Base-by-base conservation (phyloP, 2,329 filamentous ascomycete genomes). In the Teratosphaeria destructans region DNA sequence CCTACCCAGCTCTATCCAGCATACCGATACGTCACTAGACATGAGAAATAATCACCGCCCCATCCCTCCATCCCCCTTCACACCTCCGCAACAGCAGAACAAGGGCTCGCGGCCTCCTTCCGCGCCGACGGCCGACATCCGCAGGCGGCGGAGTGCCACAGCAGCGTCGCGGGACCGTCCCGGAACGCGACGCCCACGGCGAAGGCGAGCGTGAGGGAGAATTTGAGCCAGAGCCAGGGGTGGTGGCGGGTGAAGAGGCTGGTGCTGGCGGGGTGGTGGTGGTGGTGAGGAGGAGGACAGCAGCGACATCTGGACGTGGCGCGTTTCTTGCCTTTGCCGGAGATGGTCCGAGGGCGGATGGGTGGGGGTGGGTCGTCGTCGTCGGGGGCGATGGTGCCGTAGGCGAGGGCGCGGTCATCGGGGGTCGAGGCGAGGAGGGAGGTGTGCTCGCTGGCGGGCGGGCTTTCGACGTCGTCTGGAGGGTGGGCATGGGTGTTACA, bases 111-210 rank as follows among this genome's bases (percentile, higher is more conserved):
- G 11, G 16, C 37, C 16, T 43, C 7, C 43, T 5, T 49, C 16
- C 43, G 43, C 35, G 47, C 56, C 55, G 34, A 29, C 11, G 37
- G 58, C 16, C 43, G 43, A 49, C 43, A 49, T n/a, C 8, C 43
- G n/a, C 43, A 63, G 5, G 52, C 57, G 7, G 43, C 57, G 7
- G 52, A 55, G 5, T 26, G 52, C 55, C 55, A 61, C 54, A 79
- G 59, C 62, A 79, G 67, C 56, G 68, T 71, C 16, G 68, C 76
- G 16, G 78, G 78, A 2, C 78, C 78, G 57, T 78, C 71, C 56
- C 72, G 75, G 52, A 80, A 71, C 7, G 78, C 78, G 3, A 77
- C 71, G n/a, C 77, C 77, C 52, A 80, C 72, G 12, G 78, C 78
- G 60, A 79, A 70, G 49, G 77, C 74, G 52, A 80, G 69, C 14